Percentiles rank a stretch among this genome's conserved stretches.
Evolutionary conservation across 2,329 filamentous ascomycete species (phyloP).

Genomic region (Ophiognomonia clavigignenti-juglandacearum): DNA sequence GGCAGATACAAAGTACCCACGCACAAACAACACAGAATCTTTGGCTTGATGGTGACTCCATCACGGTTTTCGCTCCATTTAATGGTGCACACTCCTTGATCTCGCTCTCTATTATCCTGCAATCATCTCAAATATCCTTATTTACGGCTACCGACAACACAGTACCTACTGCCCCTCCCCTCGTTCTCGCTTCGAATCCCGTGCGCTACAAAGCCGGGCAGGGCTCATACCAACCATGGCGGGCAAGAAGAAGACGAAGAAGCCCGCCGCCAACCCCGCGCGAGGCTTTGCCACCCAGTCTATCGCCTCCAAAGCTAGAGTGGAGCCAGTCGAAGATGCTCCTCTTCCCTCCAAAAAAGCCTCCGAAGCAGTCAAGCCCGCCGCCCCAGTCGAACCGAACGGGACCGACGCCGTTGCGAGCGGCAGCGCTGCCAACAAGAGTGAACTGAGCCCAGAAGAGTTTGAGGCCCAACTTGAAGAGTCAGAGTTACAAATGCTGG

Average conservation of each 20-base stretch:
- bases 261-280: slow-evolving; percentile 79
- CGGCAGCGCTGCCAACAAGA: slow-evolving; percentile 27
- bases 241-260: slow-evolving; percentile 90
- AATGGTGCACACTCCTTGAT: too few species aligned
- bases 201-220: too few species aligned
- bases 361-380: slow-evolving; percentile 17
- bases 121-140: too few species aligned
- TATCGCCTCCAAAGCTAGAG: slow-evolving; percentile 74
- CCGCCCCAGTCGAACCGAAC: slow-evolving; percentile 18
- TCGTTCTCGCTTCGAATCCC: too few species aligned
- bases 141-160: too few species aligned
- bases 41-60: too few species aligned
- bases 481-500: slow-evolving; percentile 80
- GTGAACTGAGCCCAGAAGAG: slow-evolving; percentile 71
- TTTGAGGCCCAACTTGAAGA: slow-evolving; percentile 86
- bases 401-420: slow-evolving; percentile 19
- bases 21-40: background rate
- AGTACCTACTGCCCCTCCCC: background rate
- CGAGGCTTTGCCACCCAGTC: slow-evolving; percentile 93
- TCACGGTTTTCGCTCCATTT: too few species aligned
- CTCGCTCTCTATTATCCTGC: too few species aligned
- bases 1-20: too few species aligned
- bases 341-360: slow-evolving; percentile 20
- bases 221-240: slow-evolving; percentile 66
- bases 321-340: slow-evolving; percentile 44